Conservation (phyloP, 164 flowering plant genomes). For the Santalum album region DNA sequence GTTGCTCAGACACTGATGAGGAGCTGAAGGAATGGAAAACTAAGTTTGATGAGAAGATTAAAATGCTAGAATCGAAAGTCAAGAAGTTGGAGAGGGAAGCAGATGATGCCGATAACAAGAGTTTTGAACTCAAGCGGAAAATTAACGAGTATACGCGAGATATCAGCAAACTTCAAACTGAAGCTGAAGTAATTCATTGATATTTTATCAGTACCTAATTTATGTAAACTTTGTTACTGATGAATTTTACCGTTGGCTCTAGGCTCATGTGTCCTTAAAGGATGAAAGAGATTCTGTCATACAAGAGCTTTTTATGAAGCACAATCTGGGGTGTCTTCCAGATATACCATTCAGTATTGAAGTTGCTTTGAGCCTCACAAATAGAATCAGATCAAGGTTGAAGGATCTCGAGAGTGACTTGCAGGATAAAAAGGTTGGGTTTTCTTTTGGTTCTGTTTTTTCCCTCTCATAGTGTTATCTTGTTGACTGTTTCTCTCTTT, state of each 20-base stretch:
- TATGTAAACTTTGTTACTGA: neutral
- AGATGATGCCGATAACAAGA: constrained; percentile 42
- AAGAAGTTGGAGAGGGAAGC: constrained; percentile 60
- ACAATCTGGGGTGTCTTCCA: constrained; percentile 68
- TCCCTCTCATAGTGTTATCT: neutral
- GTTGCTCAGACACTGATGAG: constrained; percentile 73
- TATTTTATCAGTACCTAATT: neutral
- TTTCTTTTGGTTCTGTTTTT: too few relatives aligned
- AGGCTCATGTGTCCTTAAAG: constrained; percentile 56
- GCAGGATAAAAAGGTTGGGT: constrained; percentile 62
- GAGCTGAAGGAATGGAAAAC: constrained; percentile 84
- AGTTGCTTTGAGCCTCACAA: constrained; percentile 45
- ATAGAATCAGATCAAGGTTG: constrained; percentile 49
- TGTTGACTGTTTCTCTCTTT: neutral
- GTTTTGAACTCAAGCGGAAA: constrained; percentile 19
- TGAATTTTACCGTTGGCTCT: constrained; percentile 11
- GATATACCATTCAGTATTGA: constrained; percentile 56
- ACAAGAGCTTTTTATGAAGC: constrained; percentile 45
- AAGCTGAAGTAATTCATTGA: constrained; percentile 55
- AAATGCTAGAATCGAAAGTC: constrained; percentile 43
- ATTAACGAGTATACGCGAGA: constrained; percentile 38
- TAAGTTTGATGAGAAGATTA: constrained; percentile 71
- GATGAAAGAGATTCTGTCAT: constrained; percentile 60
- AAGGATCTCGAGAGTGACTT: constrained; percentile 59
- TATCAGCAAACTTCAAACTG: constrained; percentile 72